Evolutionary conservation across 352 stramenopile species (phyloP).

Genomic region (Phytophthora vignae): DNA sequence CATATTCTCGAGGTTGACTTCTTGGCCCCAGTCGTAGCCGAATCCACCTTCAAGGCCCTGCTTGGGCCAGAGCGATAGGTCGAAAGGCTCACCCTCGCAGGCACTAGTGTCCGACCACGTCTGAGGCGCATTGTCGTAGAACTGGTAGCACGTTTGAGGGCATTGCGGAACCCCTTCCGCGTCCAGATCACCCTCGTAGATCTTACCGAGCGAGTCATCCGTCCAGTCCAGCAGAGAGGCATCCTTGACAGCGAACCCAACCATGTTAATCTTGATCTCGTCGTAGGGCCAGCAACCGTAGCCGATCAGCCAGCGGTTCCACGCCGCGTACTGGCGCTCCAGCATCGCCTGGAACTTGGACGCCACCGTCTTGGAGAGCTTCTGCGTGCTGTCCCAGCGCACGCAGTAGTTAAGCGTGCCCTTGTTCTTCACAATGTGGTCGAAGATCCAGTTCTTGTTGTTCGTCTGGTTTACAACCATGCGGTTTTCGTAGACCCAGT

Average conservation of each 20-base stretch:
- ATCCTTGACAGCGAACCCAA: constrained; percentile 17
- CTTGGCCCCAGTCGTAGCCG: constrained; percentile 13
- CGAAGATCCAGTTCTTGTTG: constrained; percentile 52
- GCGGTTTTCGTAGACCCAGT: constrained; percentile 32
- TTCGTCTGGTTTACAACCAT: constrained; percentile 34
- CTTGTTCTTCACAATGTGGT: constrained; percentile 50
- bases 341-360: constrained; percentile 9
- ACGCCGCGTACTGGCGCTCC: constrained; percentile 5
- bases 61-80: constrained; percentile 40
- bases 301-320: constrained; percentile 27
- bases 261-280: constrained; percentile 15
- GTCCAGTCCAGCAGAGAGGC: constrained; percentile 37
- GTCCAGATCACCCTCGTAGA: constrained; percentile 38
- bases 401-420: constrained; percentile 20
- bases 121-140: constrained; percentile 13
- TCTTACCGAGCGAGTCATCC: constrained; percentile 40
- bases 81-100: constrained; percentile 34
- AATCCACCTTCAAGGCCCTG: constrained; percentile 27
- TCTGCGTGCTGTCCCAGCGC: constrained; percentile 3
- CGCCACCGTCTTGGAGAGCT: neutral
- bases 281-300: constrained; percentile 16
- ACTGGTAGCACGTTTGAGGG: constrained; percentile 38
- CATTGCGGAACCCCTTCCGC: constrained; percentile 33
- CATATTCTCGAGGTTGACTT: constrained; percentile 29
- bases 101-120: neutral